phyloP scores from a whole-genome alignment of 352 stramenopile species.

The Globisporangium cystogenes region DNA sequence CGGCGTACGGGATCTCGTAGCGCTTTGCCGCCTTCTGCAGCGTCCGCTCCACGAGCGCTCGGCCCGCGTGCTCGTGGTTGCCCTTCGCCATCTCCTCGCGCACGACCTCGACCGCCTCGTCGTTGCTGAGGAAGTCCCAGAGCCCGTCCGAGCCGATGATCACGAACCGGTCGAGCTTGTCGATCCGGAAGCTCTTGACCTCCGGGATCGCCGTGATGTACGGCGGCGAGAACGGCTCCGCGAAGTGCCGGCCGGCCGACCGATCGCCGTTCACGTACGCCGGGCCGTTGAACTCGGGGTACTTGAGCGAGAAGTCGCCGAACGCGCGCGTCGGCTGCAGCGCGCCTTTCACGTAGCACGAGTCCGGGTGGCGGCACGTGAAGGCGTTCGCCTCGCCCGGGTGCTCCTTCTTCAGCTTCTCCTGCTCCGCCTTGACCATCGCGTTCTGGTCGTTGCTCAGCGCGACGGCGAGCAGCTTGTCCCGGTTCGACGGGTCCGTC shows the following conservation, averaged over 20 bases:
- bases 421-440: constrained; percentile 83
- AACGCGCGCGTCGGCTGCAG: constrained; percentile 89
- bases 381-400: constrained; percentile 88
- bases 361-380: constrained; percentile 85
- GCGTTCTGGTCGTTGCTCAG: constrained; percentile 93
- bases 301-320: constrained; percentile 93
- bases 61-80: constrained; percentile 67
- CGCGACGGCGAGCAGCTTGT: constrained; percentile 45
- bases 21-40: constrained; percentile 70
- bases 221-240: constrained; percentile 86
- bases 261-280: constrained; percentile 77
- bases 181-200: constrained; percentile 55
- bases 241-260: constrained; percentile 83
- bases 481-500: constrained; percentile 23
- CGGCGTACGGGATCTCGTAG: constrained; percentile 76
- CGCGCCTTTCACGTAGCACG: constrained; percentile 92
- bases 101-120: constrained; percentile 94
- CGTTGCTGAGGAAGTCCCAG: constrained; percentile 96
- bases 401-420: constrained; percentile 81
- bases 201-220: constrained; percentile 92
- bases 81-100: constrained; percentile 44
- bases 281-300: constrained; percentile 90
- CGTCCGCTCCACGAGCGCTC: constrained; percentile 73
- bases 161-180: constrained; percentile 92
- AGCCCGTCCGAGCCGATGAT: constrained; percentile 96